A percentile compares a stretch with the other conserved stretches of the same genome.
Conservation (phyloP, 768 basidiomycete genomes). For the Holtermannia corniformis region DNA sequence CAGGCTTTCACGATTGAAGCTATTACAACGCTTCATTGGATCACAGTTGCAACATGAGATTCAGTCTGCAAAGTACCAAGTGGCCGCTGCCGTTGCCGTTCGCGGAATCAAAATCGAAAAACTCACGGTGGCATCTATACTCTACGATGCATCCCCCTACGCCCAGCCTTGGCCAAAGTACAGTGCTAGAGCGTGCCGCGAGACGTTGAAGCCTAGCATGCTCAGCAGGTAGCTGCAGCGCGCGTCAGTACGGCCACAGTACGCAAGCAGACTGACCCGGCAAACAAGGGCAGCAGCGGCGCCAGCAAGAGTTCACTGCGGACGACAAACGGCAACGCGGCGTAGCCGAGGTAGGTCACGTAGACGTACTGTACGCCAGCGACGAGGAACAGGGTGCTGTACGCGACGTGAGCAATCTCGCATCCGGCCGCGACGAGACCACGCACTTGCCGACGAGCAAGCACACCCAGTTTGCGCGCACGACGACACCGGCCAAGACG, state of each 20-base stretch:
- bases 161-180: slow-evolving; percentile 56
- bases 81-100: no score
- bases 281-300: slow-evolving; percentile 76
- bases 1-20: no score
- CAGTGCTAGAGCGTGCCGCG: slow-evolving; percentile 63
- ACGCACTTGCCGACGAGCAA: slow-evolving; percentile 70
- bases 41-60: no score
- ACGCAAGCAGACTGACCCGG: slow-evolving; percentile 65
- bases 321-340: slow-evolving; percentile 83
- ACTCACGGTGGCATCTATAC: no score
- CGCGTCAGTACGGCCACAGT: neutral
- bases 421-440: neutral
- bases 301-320: slow-evolving; percentile 84
- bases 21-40: no score
- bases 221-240: slow-evolving; percentile 22
- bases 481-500: slow-evolving; percentile 70
- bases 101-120: no score
- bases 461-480: slow-evolving; percentile 85
- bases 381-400: slow-evolving; percentile 64
- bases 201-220: slow-evolving; percentile 82
- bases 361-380: slow-evolving; percentile 86
- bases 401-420: neutral
- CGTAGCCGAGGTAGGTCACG: slow-evolving; percentile 68
- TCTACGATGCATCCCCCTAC: no score
- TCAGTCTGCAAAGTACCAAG: no score